Evolutionary conservation across 2,329 filamentous ascomycete species (phyloP).

Genomic region (Phialemonium atrogriseum): DNA sequence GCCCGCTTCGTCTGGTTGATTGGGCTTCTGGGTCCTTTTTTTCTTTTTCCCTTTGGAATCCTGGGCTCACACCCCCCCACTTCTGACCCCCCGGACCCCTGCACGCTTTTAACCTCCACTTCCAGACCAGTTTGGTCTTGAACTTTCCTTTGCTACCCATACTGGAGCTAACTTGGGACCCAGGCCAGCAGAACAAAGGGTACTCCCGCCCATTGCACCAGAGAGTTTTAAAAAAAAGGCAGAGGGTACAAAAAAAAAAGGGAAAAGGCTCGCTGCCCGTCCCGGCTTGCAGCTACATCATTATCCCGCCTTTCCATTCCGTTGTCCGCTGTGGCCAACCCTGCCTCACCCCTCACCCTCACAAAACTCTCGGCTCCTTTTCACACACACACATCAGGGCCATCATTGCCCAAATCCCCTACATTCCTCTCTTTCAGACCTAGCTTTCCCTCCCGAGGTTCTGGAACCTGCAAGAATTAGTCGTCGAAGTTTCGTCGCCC

Average conservation of each 20-base stretch:
- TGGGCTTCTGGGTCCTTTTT: not conserved
- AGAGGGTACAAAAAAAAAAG: too few species aligned
- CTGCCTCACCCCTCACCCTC: constrained; percentile 2
- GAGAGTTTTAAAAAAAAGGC: too few species aligned
- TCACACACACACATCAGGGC: too few species aligned
- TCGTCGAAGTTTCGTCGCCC: too few species aligned
- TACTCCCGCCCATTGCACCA: constrained; percentile 16
- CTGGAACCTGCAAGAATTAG: too few species aligned
- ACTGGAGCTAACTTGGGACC: constrained; percentile 15
- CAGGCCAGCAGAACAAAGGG: constrained; percentile 17
- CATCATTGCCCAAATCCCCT: constrained; percentile 9
- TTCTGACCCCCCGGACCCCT: too few species aligned
- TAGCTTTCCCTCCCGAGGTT: not conserved
- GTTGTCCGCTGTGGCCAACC: constrained; percentile 4
- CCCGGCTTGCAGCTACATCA: constrained; percentile 13
- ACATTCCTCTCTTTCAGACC: constrained; percentile 1
- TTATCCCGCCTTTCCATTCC: constrained; percentile 11
- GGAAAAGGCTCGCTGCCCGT: constrained; percentile 13
- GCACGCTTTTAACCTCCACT: constrained; percentile 4
- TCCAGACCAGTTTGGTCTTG: constrained; percentile 10
- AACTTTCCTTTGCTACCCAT: constrained; percentile 8
- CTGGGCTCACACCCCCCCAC: too few species aligned
- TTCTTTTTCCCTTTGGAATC: not conserved
- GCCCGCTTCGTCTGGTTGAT: too few species aligned
- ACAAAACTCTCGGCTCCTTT: not conserved